Conservation (phyloP, 306 rosid genomes). For the Gynostemma pentaphyllum region DNA sequence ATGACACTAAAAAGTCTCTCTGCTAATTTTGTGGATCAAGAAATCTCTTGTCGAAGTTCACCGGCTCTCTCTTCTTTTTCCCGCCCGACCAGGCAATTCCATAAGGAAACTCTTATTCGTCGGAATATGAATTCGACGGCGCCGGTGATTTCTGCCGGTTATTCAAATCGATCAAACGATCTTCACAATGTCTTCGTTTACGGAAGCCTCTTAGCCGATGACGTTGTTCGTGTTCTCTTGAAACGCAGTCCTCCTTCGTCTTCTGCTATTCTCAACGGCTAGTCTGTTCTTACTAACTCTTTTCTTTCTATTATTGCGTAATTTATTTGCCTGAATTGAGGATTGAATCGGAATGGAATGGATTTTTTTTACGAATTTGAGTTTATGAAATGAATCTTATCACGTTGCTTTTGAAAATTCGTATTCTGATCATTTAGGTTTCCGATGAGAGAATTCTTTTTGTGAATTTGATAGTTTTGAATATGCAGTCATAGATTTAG, state of each 20-base stretch:
- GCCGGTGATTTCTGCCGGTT: background rate
- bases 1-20: background rate
- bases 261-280: constrained; percentile 41
- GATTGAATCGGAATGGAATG: background rate
- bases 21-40: too few relatives aligned
- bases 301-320: background rate
- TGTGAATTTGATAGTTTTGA: background rate
- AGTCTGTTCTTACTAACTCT: constrained; percentile 29
- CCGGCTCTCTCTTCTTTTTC: background rate
- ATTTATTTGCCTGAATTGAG: background rate
- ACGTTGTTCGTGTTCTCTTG: constrained; percentile 50
- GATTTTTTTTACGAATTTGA: background rate
- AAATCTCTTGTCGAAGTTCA: background rate
- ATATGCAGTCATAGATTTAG: constrained; percentile 57
- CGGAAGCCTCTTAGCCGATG: constrained; percentile 75
- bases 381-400: background rate
- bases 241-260: constrained; percentile 55
- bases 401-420: background rate
- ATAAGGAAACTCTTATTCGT: background rate
- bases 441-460: background rate
- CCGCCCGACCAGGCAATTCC: background rate
- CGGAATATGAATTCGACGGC: constrained; percentile 15
- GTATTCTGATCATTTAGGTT: background rate
- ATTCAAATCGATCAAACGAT: background rate
- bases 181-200: constrained; percentile 76